Evolutionary conservation across 495 filamentous ascomycete species (phyloP), one percentile per base, ranked within the genome.

Genomic region (Penicillium crystallinum): DNA sequence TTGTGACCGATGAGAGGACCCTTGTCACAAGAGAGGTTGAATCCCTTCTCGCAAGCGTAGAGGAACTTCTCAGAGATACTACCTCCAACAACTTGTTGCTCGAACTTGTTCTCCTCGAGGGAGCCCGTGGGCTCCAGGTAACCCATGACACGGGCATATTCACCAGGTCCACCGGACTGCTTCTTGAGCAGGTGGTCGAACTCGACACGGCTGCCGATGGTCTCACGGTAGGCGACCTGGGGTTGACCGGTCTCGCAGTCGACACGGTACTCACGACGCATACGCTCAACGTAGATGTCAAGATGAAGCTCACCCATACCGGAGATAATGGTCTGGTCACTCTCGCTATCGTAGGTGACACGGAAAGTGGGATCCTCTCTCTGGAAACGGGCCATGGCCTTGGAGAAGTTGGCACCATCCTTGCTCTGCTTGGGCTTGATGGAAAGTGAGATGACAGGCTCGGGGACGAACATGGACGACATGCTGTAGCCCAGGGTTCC

Each of bases 251-350:
- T 96, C 62, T 85, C 81, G 63, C 91, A 96, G 61, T 95, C 92
- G 49, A 97, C 91, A 55, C 85, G 86, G 78, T 99, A 99, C 70
- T 99, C 95, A 65, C 95, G 87, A 47, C 89, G 88, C 83, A 99
- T 95, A 59, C 95, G 92, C 76, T 99, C 95, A 34, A 97, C 83
- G 75, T 99, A 99, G 68, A 99, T 95, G 58, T 92, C 89, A 21
- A 99, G 80, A 70, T 99, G 95, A 52, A 99, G 70, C 68, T 99
- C 95, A 55, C 95, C 95, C 95, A 99, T 99, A 43, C 95, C 95
- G 37, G 88, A 92, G 67, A 99, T 97, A 68, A 99, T 93, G 41
- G 91, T 96, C 75, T 99, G 88, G 56, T 92, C 83, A 57, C 82
- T 87, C 74, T 99, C 95, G 31, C 77, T 72, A 62, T 99, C 95